Evolutionary conservation across 208 protist species (phyloP).

Genomic region (Borovskyia barvae): DNA sequence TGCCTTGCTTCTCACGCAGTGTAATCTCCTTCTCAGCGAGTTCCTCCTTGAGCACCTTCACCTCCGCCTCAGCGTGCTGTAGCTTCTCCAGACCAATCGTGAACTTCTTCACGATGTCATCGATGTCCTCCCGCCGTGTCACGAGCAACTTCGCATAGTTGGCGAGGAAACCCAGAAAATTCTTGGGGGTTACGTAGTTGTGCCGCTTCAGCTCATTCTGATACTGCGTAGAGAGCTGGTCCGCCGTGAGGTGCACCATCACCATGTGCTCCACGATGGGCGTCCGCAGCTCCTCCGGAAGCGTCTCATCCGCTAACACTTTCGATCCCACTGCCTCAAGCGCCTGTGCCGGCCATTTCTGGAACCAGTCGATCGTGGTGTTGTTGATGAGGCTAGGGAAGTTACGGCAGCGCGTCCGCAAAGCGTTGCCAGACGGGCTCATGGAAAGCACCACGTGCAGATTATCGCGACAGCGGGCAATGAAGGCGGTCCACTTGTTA

Average conservation of each 20-base stretch:
- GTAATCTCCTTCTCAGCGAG: conserved; percentile 93
- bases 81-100: conserved; percentile 97
- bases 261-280: conserved; percentile 96
- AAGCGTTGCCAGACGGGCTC: conserved; percentile 95
- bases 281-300: conserved; percentile 84
- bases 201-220: conserved; percentile 92
- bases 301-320: conserved; percentile 84
- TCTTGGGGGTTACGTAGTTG: conserved; percentile 99
- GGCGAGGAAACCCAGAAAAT: conserved; percentile 98
- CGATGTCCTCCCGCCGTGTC: conserved; percentile 92
- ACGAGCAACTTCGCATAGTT: conserved; percentile 95
- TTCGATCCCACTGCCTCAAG: conserved; percentile 93
- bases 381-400: conserved; percentile 99
- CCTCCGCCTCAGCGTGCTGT: conserved; percentile 93
- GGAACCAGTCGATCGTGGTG: conserved; percentile 99
- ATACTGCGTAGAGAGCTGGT: conserved; percentile 89
- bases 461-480: conserved; percentile 97
- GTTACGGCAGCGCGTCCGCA: conserved; percentile 96
- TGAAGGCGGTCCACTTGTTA: conserved; percentile 97
- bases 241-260: conserved; percentile 92
- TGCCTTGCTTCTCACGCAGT: conserved; percentile 92
- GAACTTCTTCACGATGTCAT: conserved; percentile 94
- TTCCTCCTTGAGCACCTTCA: conserved; percentile 95
- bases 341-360: conserved; percentile 97
- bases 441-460: conserved; percentile 99